A percentile compares a stretch with the other conserved stretches of the same genome.
Conservation (phyloP, 768 basidiomycete genomes). For the Boletus tomentosulus region DNA sequence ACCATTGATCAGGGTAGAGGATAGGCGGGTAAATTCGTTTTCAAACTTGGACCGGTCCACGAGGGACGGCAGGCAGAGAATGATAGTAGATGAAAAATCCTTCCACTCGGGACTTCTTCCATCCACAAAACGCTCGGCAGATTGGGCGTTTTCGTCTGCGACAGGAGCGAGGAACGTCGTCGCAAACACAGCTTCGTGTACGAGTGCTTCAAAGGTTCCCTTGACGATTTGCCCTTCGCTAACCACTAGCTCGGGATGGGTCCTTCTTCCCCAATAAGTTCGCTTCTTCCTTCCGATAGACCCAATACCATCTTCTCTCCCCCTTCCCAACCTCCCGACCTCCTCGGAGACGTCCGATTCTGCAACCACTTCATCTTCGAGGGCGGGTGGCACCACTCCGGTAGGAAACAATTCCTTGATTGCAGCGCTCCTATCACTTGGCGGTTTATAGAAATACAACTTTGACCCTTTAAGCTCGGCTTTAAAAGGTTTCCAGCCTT, state of each 20-base stretch:
- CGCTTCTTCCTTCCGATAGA: conserved; percentile 49
- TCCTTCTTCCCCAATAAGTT: conserved; percentile 72
- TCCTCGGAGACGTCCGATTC: conserved; percentile 29
- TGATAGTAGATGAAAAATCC: conserved; percentile 56
- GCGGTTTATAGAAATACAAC: conserved; percentile 82
- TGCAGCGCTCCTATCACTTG: conserved; percentile 57
- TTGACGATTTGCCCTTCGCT: conserved; percentile 44
- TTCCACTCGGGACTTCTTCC: conserved; percentile 44
- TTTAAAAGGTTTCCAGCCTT: conserved; percentile 87
- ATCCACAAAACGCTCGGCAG: conserved; percentile 16
- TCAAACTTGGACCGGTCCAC: conserved; percentile 59
- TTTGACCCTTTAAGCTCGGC: conserved; percentile 81
- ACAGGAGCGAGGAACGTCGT: conserved; percentile 50
- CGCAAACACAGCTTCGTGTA: conserved; percentile 78
- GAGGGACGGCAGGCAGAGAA: conserved; percentile 58
- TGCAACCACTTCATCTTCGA: conserved; percentile 42
- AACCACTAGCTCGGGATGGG: conserved; percentile 66
- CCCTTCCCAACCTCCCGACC: conserved; percentile 28
- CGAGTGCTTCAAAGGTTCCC: conserved; percentile 73
- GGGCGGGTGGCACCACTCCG: conserved; percentile 49
- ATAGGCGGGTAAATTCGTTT: conserved; percentile 64
- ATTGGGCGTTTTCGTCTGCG: conserved; percentile 14
- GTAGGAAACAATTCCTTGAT: conserved; percentile 76
- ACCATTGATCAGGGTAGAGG: conserved; percentile 59
- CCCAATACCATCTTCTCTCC: conserved; percentile 29